Conservation (phyloP, 345 rosid species). For the Eutrema japonicum region DNA sequence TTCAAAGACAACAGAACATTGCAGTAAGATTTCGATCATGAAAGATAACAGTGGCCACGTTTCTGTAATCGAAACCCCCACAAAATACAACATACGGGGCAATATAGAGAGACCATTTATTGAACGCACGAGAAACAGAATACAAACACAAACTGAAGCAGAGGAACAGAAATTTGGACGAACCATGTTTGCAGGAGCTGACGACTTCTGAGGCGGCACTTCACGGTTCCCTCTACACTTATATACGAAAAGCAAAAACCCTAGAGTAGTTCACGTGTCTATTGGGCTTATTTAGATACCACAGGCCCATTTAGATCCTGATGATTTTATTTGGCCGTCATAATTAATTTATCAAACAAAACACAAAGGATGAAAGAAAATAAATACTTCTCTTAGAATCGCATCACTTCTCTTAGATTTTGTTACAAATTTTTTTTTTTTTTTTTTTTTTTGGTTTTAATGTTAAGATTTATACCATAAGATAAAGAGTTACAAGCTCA, state of each 20-base stretch:
- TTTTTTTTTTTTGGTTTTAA: too few species aligned
- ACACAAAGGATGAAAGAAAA: too few species aligned
- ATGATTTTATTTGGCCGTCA: background rate
- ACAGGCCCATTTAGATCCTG: background rate
- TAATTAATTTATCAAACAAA: too few species aligned
- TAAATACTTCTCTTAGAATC: background rate
- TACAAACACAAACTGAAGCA: background rate
- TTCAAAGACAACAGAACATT: background rate
- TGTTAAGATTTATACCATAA: too few species aligned
- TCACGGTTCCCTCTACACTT: background rate
- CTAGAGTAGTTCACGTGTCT: background rate
- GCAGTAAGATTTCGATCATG: background rate
- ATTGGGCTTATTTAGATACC: slow-evolving; percentile 12
- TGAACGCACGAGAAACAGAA: background rate
- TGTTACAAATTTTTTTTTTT: background rate
- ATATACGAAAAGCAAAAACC: slow-evolving; percentile 30
- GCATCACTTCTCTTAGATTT: slow-evolving; percentile 18
- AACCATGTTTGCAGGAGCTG: slow-evolving; percentile 45
- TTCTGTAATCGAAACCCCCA: background rate
- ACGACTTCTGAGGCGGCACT: slow-evolving; percentile 30
- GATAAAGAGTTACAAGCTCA: too few species aligned
- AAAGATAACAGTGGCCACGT: background rate
- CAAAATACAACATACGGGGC: background rate
- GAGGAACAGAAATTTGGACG: slow-evolving; percentile 16
- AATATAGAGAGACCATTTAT: background rate